Evolutionary conservation across 352 stramenopile species (phyloP).

Genomic region (Stephanocyclus meneghinianus): DNA sequence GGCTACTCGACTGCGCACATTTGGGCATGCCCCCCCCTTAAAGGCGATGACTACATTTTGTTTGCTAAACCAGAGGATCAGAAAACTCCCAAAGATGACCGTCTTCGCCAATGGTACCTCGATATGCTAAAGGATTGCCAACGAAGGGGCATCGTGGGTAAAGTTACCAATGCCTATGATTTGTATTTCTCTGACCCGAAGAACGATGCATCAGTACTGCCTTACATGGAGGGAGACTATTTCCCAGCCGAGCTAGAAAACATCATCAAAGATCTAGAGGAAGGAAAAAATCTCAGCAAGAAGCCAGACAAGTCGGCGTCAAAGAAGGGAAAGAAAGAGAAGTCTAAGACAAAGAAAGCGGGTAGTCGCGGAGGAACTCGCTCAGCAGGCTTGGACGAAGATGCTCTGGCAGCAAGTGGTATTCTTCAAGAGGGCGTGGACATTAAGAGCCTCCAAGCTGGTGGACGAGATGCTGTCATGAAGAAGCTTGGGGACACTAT

Average conservation of each 20-base stretch:
- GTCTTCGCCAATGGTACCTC: constrained; percentile 90
- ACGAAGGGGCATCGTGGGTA: constrained; percentile 86
- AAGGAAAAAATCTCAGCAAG: constrained; percentile 86
- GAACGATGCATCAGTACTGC: constrained; percentile 87
- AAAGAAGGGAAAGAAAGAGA: constrained; percentile 84
- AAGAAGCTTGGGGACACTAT: constrained; percentile 96
- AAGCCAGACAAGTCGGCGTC: constrained; percentile 48
- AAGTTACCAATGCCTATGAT: constrained; percentile 95
- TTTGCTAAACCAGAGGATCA: constrained; percentile 98
- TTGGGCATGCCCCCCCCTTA: constrained; percentile 98
- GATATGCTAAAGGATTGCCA: constrained; percentile 81
- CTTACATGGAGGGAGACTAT: constrained; percentile 99
- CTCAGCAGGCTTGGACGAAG: constrained; percentile 79
- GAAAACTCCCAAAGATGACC: constrained; percentile 97
- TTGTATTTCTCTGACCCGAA: constrained; percentile 87
- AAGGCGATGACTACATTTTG: constrained; percentile 99
- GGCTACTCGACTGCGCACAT: constrained; percentile 98
- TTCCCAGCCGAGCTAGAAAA: constrained; percentile 97
- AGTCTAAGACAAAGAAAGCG: constrained; percentile 73
- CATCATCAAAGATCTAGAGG: constrained; percentile 97
- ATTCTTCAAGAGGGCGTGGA: constrained; percentile 68
- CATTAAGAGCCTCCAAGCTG: constrained; percentile 77
- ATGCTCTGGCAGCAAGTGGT: constrained; percentile 79
- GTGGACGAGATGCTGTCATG: constrained; percentile 91
- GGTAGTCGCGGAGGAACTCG: constrained; percentile 69